Base-by-base conservation (phyloP, 1,284 basidiomycete species). In the Moesziomyces globuligerus region DNA sequence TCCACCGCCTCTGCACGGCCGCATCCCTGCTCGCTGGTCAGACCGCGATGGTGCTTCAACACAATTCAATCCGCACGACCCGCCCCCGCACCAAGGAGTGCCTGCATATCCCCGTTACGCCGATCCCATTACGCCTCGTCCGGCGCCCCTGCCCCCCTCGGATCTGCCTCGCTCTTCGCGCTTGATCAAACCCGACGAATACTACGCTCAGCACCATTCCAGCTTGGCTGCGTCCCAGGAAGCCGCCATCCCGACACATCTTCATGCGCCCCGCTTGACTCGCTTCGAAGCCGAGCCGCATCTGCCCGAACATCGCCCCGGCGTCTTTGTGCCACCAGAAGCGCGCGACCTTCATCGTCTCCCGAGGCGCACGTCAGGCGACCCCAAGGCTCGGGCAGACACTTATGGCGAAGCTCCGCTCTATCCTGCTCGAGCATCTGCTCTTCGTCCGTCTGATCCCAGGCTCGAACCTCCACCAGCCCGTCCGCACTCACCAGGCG, bases 151-250 rank as follows among this genome's bases (percentile, higher is more conserved):
- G 40, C 51, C 62, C 11, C 48, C 56, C 7, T 48, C 56, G 21
- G 62, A 66, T 20, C 18, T 51, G 43, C 62, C 62, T 20, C 62
- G 48, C 13, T 51, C 56, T 13, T 29, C 62, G 4, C 50, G 47
- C 20, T 45, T 47, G 11, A 39, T 40, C 8, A 34, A 52, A 26
- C 40, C 56, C 10, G 56, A 59, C 11, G 51, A 55, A 8, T 66
- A 66, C 48, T 66, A 55, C 34, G 26, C 34, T 3, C 55, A 49
- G 6, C 56, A 28, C n/a, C 62, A 37, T 23, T 20, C 32, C 11
- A 15, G 37, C 32, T 9, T 36, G 17, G 11, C 34, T 44, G 21
- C 48, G 9, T 15, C 24, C 1, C 60, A 51, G 21, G 55, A 59
- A 17, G 28, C 24, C 34, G 34, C 9, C 23, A 34, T 32, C 11